Evolutionary conservation across 208 protist species (phyloP).

Genomic region (Trypanosoma mega): DNA sequence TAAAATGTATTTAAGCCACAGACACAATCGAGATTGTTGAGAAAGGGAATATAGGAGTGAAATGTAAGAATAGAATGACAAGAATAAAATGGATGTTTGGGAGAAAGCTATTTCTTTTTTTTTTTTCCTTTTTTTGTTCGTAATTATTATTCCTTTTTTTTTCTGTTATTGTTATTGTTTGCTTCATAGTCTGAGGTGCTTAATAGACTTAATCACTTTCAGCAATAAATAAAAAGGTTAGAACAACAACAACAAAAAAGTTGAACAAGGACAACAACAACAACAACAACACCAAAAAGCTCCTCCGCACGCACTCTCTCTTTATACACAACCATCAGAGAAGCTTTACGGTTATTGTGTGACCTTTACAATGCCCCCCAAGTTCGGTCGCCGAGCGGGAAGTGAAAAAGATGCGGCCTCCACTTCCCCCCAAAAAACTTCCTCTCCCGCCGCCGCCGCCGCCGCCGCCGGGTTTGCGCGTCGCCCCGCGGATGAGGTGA

Average conservation of each 20-base stretch:
- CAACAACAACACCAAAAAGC: too few relatives aligned
- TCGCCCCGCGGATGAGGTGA: slow-evolving; percentile 20
- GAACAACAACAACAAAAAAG: background rate
- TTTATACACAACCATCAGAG: too few relatives aligned
- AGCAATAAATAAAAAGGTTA: too few relatives aligned
- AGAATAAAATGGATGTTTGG: too few relatives aligned
- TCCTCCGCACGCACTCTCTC: too few relatives aligned
- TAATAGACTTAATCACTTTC: too few relatives aligned
- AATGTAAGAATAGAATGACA: too few relatives aligned
- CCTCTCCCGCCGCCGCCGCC: background rate
- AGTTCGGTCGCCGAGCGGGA: slow-evolving; percentile 21
- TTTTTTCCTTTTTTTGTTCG: background rate
- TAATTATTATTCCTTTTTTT: background rate
- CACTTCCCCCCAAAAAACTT: background rate
- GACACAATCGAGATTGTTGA: too few relatives aligned
- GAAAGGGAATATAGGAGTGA: too few relatives aligned
- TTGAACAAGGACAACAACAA: background rate
- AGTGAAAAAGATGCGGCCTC: background rate
- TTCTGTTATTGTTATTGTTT: background rate
- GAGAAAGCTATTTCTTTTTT: background rate
- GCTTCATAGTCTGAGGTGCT: too few relatives aligned
- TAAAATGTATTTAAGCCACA: too few relatives aligned
- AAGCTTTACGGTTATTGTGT: too few relatives aligned
- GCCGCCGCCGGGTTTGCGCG: background rate
- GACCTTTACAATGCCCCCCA: slow-evolving; percentile 14